phyloP scores from a whole-genome alignment of 192 early-diverging fungal genomes.

The Coemansia sp. region DNA sequence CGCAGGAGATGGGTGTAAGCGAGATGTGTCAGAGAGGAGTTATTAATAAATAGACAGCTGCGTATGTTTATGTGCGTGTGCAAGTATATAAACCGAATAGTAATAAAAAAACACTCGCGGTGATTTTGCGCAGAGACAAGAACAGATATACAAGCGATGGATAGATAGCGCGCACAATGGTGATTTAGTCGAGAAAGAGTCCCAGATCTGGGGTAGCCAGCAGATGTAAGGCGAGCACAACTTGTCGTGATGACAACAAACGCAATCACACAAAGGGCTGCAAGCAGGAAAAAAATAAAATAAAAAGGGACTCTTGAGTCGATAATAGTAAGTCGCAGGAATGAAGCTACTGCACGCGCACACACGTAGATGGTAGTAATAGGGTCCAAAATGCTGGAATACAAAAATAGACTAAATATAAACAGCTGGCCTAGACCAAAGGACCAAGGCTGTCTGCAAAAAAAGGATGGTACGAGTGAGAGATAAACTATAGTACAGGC shows the following conservation, averaged over 20 bases:
- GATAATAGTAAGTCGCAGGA: constrained; percentile 1
- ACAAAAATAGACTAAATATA: neutral
- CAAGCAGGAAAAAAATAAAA: neutral
- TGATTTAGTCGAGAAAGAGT: constrained; percentile 8
- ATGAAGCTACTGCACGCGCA: constrained; percentile 11
- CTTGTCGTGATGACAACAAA: constrained; percentile 9
- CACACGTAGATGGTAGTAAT: constrained; percentile 13
- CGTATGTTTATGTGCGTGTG: neutral
- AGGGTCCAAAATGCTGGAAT: neutral
- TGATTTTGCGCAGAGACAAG: constrained; percentile 5
- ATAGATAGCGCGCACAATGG: constrained; percentile 7
- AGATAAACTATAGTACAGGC: neutral
- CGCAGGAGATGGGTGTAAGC: neutral
- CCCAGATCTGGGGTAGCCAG: constrained; percentile 8
- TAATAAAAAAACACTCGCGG: constrained; percentile 3
- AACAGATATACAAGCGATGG: constrained; percentile 24
- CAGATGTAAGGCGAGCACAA: constrained; percentile 3
- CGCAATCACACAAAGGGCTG: constrained; percentile 4
- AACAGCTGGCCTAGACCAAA: constrained; percentile 1
- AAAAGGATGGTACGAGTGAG: neutral
- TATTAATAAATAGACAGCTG: neutral
- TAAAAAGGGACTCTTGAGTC: neutral
- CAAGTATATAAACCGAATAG: neutral
- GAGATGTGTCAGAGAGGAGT: neutral
- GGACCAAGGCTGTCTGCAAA: neutral